Conservation (phyloP, 2,329 filamentous ascomycete species). For the Aspergillus alliaceus region DNA sequence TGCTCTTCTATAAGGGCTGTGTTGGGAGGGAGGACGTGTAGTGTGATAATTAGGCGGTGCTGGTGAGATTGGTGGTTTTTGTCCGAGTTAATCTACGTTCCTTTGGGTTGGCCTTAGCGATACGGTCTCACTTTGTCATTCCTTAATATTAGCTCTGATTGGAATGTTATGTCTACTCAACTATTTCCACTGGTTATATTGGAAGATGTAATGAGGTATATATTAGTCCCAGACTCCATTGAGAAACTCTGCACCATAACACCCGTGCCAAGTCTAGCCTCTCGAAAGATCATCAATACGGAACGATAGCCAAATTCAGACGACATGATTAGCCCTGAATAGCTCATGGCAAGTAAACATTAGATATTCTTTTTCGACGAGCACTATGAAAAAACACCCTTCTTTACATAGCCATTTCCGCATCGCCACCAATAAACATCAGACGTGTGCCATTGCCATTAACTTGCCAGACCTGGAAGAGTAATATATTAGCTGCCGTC, state of each 20-base stretch:
- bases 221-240: slow-evolving; percentile 6
- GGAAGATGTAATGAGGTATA: not conserved
- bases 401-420: slow-evolving; percentile 50
- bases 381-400: slow-evolving; percentile 2
- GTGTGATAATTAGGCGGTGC: too few relatives aligned
- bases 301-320: not conserved
- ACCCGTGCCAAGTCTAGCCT: slow-evolving; percentile 4
- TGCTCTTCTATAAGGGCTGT: too few relatives aligned
- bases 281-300: not conserved
- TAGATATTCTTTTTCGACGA: not conserved
- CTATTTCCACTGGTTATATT: not conserved
- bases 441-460: slow-evolving; percentile 68
- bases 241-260: slow-evolving; percentile 1
- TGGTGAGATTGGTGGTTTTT: too few relatives aligned
- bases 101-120: not conserved
- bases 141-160: not conserved
- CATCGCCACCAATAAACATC: slow-evolving; percentile 66
- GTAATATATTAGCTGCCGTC: slow-evolving; percentile 38
- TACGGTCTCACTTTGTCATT: not conserved
- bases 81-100: not conserved
- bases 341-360: slow-evolving; percentile 4
- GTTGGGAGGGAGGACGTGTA: too few relatives aligned
- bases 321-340: not conserved
- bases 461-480: slow-evolving; percentile 72
- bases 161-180: not conserved